Evolutionary conservation across 805 yeast genomes (phyloP).

Genomic region (Blastobotrys chiropterorum): DNA sequence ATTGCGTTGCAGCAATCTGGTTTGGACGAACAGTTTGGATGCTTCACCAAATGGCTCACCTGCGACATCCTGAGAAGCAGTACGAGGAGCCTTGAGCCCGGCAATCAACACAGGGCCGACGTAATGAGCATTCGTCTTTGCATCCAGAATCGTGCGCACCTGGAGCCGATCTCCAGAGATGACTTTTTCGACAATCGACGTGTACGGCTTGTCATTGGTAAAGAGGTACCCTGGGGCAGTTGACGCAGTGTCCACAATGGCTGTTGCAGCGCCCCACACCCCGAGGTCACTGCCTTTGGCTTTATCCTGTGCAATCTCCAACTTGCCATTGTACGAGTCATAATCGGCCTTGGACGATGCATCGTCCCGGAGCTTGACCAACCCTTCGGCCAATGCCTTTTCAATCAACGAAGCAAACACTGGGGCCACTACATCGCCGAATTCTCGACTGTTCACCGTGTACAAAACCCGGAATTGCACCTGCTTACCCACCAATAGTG

Average conservation of each 20-base stretch:
- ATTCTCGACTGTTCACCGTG: conserved; percentile 49
- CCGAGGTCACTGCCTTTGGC: conserved; percentile 52
- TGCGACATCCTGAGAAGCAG: conserved; percentile 39
- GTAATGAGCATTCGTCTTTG: conserved; percentile 40
- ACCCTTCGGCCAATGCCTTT: conserved; percentile 51
- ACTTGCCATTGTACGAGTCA: conserved; percentile 32
- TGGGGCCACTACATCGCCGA: conserved; percentile 66
- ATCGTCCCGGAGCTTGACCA: conserved; percentile 56
- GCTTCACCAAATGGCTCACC: conserved; percentile 58
- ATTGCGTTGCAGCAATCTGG: conserved; percentile 54
- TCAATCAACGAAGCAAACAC: conserved; percentile 53
- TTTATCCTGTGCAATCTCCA: conserved; percentile 33
- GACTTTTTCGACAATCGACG: conserved; percentile 67
- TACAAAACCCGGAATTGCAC: conserved; percentile 54
- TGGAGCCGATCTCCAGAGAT: conserved; percentile 74
- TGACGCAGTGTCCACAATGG: conserved; percentile 20
- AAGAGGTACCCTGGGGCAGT: conserved; percentile 23
- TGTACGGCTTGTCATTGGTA: conserved; percentile 34
- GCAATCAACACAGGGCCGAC: conserved; percentile 60
- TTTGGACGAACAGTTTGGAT: conserved; percentile 58
- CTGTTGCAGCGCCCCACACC: conserved; percentile 42
- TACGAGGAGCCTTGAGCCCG: conserved; percentile 68
- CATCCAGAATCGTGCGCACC: conserved; percentile 46
- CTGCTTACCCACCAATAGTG: conserved; percentile 55
- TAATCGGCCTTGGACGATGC: conserved; percentile 37